Evolutionary conservation across 306 rosid species (phyloP), one percentile per base, ranked within the genome.

Genomic region (Pterocarpus santalinus): DNA sequence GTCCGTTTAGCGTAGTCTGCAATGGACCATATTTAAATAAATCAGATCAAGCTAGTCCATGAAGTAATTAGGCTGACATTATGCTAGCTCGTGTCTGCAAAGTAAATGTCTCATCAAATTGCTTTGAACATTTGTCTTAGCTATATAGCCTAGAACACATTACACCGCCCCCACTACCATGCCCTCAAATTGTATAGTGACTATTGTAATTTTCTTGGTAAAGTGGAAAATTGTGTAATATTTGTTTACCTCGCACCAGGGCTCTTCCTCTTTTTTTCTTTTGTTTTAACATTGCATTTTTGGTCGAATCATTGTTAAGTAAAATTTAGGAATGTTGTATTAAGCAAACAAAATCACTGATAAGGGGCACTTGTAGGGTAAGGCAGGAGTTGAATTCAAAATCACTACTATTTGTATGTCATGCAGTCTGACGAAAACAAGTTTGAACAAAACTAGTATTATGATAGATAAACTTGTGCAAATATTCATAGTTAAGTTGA

Each of bases 261-360:
- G 53, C 47, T 65, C 57, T 52, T 38, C 1, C 28, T 22, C 28
- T 22, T 22, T 22, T 22, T 22, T 4, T 61, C 28, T 57, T 71
- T 8, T 75, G 35, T 47, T 44, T 76, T 10, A 32, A 44, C 61
- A 52, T 56, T 38, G 79, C 75, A 28, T 53, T 46, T 38, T 16
- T 43, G 28, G 46, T 52, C 43, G 46, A 4, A 4, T 51, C 17
- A 17, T 17, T 3, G 28, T 22, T 22, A 22, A 22, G 28, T 22
- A 22, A 22, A 22, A 22, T 22, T 22, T 22, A 22, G 28, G 28
- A 22, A 22, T 22, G 28, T 1, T 22, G 1, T 22, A 22, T 22
- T 22, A 22, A 22, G 28, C 28, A 22, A 22, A 22, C 28, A 22
- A 22, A 22, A 22, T 22, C 32, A 55, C 32, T 1, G n/a, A 55